These are phyloP conservation scores for Leishmania major DNA, from an alignment of 208 protist species.

Conservation along the genomic window DNA sequence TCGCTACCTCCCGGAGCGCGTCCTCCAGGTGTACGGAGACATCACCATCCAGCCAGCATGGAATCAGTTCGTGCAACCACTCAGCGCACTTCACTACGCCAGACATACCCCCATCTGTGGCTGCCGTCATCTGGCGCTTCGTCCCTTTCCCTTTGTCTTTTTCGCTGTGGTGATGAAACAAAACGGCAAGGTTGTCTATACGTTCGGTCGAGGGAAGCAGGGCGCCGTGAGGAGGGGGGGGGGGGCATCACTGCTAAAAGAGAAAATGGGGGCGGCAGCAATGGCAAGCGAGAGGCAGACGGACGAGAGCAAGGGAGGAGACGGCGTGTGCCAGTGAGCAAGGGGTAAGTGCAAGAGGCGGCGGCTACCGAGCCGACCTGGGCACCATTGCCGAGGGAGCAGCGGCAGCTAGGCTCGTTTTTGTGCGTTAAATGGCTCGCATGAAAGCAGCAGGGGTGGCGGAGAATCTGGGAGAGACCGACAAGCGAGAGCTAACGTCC, in stretches of 20 bases:
- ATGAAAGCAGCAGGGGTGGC: not conserved
- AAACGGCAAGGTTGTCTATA: not conserved
- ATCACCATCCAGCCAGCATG: slow-evolving; percentile 9
- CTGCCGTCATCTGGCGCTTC: not conserved
- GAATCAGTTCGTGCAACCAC: slow-evolving; percentile 5
- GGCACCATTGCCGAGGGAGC: not conserved
- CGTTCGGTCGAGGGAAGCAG: not conserved
- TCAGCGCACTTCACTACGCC: slow-evolving; percentile 5
- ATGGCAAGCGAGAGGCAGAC: not conserved
- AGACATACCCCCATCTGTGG: not conserved
- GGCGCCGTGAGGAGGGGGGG: not conserved
- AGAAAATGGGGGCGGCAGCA: not conserved
- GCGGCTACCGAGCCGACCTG: not conserved
- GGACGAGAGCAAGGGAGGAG: not conserved
- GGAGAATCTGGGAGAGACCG: not conserved
- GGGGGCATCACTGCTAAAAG: not conserved
- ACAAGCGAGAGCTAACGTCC: not conserved
- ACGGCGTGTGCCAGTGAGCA: not conserved
- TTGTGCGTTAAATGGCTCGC: not conserved
- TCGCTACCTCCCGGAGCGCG: not conserved
- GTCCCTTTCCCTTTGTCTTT: not conserved
- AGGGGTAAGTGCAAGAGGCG: not conserved
- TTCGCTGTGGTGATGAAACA: not conserved
- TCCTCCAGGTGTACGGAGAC: not conserved
- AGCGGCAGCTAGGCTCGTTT: not conserved